Base-by-base conservation (phyloP, 441 rosid genomes). In the Biscutella laevigata region DNA sequence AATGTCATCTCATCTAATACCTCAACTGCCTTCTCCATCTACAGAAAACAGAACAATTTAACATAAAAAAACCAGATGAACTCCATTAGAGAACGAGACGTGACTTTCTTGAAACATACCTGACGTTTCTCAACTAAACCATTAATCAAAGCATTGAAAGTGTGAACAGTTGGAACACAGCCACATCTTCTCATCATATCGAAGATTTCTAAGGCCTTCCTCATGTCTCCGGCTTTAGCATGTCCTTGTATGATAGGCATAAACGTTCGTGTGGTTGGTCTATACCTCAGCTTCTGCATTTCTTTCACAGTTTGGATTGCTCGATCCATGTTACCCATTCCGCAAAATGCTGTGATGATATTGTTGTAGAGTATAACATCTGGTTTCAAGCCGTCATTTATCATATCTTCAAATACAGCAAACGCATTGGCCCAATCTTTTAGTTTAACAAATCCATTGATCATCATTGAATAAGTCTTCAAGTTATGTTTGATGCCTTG, bases 371-470 rank as follows among this genome's bases (percentile, higher is more conserved):
- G 83, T 60, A 92, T 74, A 44, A 77, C 89, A 62, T 92, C 98
- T 28, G 95, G 96, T 77, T 83, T 83, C 73, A 85, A 57, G 34
- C 94, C 95, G 71, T 82, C 77, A 7, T 60, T 68, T 12, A 85
- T 50, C 60, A 83, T 81, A 74, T 86, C 91, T 73, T 92, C 98
- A 49, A 80, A 88, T 40, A 92, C 62, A 37, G 96, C 82, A 73
- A 88, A 88, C 4, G 91, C 95, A 71, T 86, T 88, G 44, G 89
- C 82, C 95, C 95, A 92, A 61, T 92, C 98, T 80, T 88, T 88
- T 49, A 92, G 75, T 62, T 73, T 92, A 38, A 83, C 64, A 76
- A 79, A 88, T 27, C 98, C 98, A 68, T 83, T 88, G 45, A 92
- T 80, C 81, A 92, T 65, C 96, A 92, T 88, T 17, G 96, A 85